Evolutionary conservation across 371 early-diverging fungal species (phyloP), one percentile per base, ranked within the genome.

Genomic region (Spiromyces aspiralis): DNA sequence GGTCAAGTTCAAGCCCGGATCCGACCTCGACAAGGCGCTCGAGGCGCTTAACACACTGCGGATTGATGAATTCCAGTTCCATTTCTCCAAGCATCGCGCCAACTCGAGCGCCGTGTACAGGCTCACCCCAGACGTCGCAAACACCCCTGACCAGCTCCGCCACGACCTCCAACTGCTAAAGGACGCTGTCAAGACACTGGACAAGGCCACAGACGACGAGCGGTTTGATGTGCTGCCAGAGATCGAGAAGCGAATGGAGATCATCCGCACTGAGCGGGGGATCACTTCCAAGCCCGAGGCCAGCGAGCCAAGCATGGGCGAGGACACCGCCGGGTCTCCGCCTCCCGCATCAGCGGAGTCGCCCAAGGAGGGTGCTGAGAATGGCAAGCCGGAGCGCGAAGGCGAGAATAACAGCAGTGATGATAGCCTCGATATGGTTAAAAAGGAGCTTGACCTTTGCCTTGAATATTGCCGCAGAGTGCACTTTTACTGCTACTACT

Each of bases 401-500:
- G 56, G 54, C 45, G 44, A 51, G 41, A 48, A 51, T 47, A 47
- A 47, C 41, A 48, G 62, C 55, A 23, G 22, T 20, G 53, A 55
- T 47, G 51, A 61, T 24, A 27, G 54, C 23, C 44, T 67, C 27
- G 57, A 23, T 1, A 61, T 55, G 12, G 55, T 61, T 23, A 84
- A 83, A 56, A 72, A 78, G 22, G 66, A 71, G 23, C 68, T 95
- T 51, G 96, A 95, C 63, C 59, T 93, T 55, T 69, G 77, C 49
- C 75, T 93, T 43, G 76, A 76, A 52, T 95, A 94, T 55, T 70
- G 92, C 27, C 79, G 91, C 47, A 76, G 78, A n/a, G 91, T 92
- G 4, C 91, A 92, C 68, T 75, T 81, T 64, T 94, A 84, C 56
- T 93, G 93, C 72, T 94, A 91, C 70, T 95, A 95, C 72, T 84